These are phyloP conservation scores for Astragalus glycyphyllos DNA, from an alignment of 306 rosid species.

Conservation along the genomic window DNA sequence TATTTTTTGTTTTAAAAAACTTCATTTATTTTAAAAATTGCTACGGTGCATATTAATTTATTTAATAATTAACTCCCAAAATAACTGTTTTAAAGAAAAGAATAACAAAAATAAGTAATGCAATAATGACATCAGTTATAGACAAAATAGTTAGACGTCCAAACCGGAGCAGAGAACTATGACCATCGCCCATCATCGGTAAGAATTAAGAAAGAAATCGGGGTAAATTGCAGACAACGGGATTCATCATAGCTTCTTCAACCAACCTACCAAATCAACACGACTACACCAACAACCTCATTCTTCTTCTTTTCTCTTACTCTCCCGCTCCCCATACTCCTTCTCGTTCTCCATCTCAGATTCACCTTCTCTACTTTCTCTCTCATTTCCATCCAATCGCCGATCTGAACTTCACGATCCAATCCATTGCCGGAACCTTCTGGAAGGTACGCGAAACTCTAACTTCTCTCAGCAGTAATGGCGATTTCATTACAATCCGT, in stretches of 20 bases:
- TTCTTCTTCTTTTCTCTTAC: slow-evolving; percentile 25
- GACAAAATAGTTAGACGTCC: neutral
- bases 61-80: too few relatives aligned
- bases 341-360: slow-evolving; percentile 27
- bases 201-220: slow-evolving; percentile 37
- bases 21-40: too few relatives aligned
- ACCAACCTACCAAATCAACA: slow-evolving; percentile 17
- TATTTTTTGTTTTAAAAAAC: too few relatives aligned
- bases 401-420: slow-evolving; percentile 37
- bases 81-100: too few relatives aligned
- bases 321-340: slow-evolving; percentile 65
- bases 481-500: slow-evolving; percentile 38
- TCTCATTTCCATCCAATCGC: slow-evolving; percentile 33
- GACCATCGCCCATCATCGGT: neutral
- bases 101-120: too few relatives aligned
- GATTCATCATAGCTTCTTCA: neutral
- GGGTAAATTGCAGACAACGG: slow-evolving; percentile 33
- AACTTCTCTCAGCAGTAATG: slow-evolving; percentile 27
- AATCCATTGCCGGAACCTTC: slow-evolving; percentile 34
- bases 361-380: slow-evolving; percentile 27
- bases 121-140: too few relatives aligned
- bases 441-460: slow-evolving; percentile 39
- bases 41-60: too few relatives aligned
- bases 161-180: slow-evolving; percentile 6
- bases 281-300: slow-evolving; percentile 26